Conservation (phyloP, 2,329 filamentous ascomycete genomes). For the Colletotrichum graminicola region DNA sequence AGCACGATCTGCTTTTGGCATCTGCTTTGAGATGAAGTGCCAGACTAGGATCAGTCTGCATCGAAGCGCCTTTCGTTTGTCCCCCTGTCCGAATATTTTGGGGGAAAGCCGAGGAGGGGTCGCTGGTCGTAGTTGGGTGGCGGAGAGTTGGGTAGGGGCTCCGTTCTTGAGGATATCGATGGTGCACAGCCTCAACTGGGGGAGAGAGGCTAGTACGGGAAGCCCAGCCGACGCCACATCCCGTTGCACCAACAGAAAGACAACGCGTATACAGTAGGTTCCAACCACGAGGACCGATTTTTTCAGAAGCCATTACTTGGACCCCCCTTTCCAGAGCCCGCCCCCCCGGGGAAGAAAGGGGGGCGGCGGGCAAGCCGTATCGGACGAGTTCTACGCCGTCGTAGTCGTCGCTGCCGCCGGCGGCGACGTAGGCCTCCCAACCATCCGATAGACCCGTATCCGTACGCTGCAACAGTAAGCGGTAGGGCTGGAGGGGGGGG, state of each 20-base stretch:
- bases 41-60: background rate
- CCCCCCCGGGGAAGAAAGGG: background rate
- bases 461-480: slow-evolving; percentile 5
- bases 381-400: slow-evolving; percentile 1
- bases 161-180: slow-evolving; percentile 35
- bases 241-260: background rate
- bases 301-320: background rate
- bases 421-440: slow-evolving; percentile 6
- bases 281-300: background rate
- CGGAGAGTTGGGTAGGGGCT: background rate
- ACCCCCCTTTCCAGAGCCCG: background rate
- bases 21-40: background rate
- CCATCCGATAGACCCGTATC: slow-evolving; percentile 10
- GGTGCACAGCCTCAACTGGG: slow-evolving; percentile 32
- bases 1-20: background rate
- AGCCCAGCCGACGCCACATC: slow-evolving; percentile 30
- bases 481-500: slow-evolving; percentile 27
- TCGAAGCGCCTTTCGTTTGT: background rate
- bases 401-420: background rate
- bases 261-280: background rate
- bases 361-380: slow-evolving; percentile 19
- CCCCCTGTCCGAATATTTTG: background rate
- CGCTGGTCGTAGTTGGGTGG: background rate
- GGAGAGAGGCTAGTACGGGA: slow-evolving; percentile 5
- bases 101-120: background rate